These are phyloP conservation scores for Phytophthora agathidicida DNA, from an alignment of 352 stramenopile species.

Conservation along the genomic window DNA sequence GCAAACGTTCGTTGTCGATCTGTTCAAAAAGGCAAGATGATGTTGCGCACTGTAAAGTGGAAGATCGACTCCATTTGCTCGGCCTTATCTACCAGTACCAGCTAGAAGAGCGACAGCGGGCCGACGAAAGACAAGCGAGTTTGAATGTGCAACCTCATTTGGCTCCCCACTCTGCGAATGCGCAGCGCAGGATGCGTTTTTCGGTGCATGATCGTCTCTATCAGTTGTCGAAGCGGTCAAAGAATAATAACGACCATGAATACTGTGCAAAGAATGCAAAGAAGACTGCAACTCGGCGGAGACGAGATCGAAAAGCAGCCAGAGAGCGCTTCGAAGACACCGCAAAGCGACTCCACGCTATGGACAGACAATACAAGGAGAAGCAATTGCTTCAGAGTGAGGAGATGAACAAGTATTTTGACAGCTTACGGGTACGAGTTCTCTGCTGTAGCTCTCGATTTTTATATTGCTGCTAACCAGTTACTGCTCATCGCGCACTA, in stretches of 20 bases:
- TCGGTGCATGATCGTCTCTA: slow-evolving; percentile 62
- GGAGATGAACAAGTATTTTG: slow-evolving; percentile 35
- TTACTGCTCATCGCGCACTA: background rate
- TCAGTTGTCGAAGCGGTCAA: slow-evolving; percentile 36
- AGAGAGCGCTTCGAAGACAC: slow-evolving; percentile 1
- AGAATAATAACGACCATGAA: slow-evolving; percentile 3
- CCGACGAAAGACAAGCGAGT: slow-evolving; percentile 14
- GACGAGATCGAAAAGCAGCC: slow-evolving; percentile 10
- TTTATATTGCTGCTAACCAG: background rate
- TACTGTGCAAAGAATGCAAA: background rate
- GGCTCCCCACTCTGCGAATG: slow-evolving; percentile 59
- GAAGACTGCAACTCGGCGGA: background rate
- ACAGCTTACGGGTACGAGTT: slow-evolving; percentile 42
- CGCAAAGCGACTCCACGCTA: slow-evolving; percentile 41
- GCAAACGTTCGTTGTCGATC: slow-evolving; percentile 38
- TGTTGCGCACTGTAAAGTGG: slow-evolving; percentile 63
- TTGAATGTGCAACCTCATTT: slow-evolving; percentile 38
- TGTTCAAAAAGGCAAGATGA: slow-evolving; percentile 50
- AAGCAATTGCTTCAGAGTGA: slow-evolving; percentile 43
- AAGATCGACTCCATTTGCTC: slow-evolving; percentile 71
- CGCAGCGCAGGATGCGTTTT: slow-evolving; percentile 29
- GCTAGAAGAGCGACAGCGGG: slow-evolving; percentile 51
- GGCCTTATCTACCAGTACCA: slow-evolving; percentile 78
- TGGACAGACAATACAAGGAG: slow-evolving; percentile 49
- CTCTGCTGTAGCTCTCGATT: background rate